Base-by-base conservation (phyloP, 495 filamentous ascomycete genomes). In the Aspergillus heteromorphus region DNA sequence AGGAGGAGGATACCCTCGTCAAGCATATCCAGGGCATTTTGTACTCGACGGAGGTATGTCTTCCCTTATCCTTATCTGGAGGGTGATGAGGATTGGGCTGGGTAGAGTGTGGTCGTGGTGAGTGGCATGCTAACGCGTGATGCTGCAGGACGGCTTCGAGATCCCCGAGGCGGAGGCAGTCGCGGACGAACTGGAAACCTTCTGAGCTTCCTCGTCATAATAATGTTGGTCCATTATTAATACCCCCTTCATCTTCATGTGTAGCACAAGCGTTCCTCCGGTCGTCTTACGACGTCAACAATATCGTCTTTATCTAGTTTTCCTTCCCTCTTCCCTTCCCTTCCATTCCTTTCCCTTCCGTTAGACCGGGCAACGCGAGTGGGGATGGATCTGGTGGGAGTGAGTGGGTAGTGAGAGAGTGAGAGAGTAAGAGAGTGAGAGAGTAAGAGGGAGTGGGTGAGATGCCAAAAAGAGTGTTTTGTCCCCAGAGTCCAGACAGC, bases 11-110 rank as follows among this genome's bases (percentile, higher is more conserved):
- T 43, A 85, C 90, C 7, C 75, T 97, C 54, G 83, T 96, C 62
- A 95, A 92, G 80, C 85, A 90, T 69, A 95, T 97, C 70, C 93
- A 97, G 76, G 83, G 83, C 16, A 97, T 97, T 71, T 76, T 98
- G 56, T 98, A 97, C 81, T 95, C 91, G 51, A 98, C 93, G 53
- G 93, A 98, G 79, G 85, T 87, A 67, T 61, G 79, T 66, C 49
- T 14, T 23, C 27, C 18, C 30, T n/a, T n/a, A n/a, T n/a, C 27
- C 40, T 6, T 43, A 14, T 34, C 23, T 27, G 23, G n/a, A n/a
- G n/a, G 23, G 23, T 27, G 7, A 3, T 27, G 23, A 45, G 30
- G 14, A 13, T 10, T 2, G 30, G 9, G 30, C 30, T 34, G 9
- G 30, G 30, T 34, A 13, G 30, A 34, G 48, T 13, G 29, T 19